phyloP scores from a whole-genome alignment of 371 early-diverging fungal species.

The Capniomyces stellatus region DNA sequence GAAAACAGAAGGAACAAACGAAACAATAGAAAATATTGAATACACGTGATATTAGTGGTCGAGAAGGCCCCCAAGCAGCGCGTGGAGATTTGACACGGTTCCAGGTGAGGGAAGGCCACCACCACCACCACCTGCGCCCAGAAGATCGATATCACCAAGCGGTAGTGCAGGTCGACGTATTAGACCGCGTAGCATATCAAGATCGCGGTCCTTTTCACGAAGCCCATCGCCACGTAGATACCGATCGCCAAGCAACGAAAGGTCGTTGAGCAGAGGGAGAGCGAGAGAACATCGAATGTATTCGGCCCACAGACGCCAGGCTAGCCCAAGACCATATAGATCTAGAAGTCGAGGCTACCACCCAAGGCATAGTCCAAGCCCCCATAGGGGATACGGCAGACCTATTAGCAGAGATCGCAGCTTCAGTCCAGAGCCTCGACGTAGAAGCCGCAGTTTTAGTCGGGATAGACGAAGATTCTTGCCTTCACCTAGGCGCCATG shows the following conservation, averaged over 20 bases:
- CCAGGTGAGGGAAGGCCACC: not conserved
- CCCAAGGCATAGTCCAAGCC: not conserved
- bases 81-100: not conserved
- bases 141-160: not conserved
- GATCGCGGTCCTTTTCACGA: not conserved
- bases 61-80: not conserved
- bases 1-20: no score
- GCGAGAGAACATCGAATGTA: not conserved
- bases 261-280: not conserved
- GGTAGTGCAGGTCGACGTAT: not conserved
- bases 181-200: not conserved
- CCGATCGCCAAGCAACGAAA: not conserved
- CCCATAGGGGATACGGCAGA: not conserved
- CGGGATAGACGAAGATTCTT: not conserved
- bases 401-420: not conserved
- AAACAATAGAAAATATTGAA: no score
- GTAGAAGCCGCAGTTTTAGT: not conserved
- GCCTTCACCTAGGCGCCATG: not conserved
- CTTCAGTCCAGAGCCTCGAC: not conserved
- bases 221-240: not conserved
- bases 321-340: not conserved
- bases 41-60: not conserved
- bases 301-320: not conserved
- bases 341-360: not conserved
- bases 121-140: not conserved